These are phyloP conservation scores for Berberis vulgaris DNA, from an alignment of 164 flowering plant genomes.

Conservation along the genomic window DNA sequence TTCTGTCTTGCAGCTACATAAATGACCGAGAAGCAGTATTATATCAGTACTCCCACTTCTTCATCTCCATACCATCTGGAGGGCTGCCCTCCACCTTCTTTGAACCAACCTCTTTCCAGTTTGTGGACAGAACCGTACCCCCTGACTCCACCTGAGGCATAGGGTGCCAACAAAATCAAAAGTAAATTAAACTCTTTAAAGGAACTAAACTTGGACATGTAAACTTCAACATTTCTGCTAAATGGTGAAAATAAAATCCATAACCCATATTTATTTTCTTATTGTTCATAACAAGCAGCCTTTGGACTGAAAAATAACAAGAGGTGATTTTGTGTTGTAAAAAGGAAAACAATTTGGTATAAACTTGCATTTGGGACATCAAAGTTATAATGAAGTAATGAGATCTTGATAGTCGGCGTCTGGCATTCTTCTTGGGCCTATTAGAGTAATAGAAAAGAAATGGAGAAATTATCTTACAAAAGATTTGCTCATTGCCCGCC, in stretches of 20 bases:
- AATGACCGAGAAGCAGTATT: conserved; percentile 18
- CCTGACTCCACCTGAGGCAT: conserved; percentile 69
- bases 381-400: too few species aligned
- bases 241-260: too few species aligned
- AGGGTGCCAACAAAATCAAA: neutral
- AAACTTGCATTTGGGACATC: too few species aligned
- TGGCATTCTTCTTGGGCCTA: neutral
- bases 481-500: conserved; percentile 90
- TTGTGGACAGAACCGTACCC: conserved; percentile 91
- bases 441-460: neutral
- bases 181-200: neutral
- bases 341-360: too few species aligned
- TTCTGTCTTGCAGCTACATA: too few species aligned
- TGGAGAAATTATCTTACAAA: conserved; percentile 51
- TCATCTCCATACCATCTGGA: conserved; percentile 94
- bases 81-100: conserved; percentile 85
- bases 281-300: too few species aligned
- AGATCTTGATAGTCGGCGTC: too few species aligned
- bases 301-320: too few species aligned
- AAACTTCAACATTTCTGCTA: neutral
- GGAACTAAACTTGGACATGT: neutral
- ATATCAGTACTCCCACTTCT: conserved; percentile 65
- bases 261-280: too few species aligned
- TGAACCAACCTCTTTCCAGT: conserved; percentile 91
- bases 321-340: too few species aligned